phyloP scores from a whole-genome alignment of 805 yeast genomes.

The Sugiyamaella qingdaonensis region DNA sequence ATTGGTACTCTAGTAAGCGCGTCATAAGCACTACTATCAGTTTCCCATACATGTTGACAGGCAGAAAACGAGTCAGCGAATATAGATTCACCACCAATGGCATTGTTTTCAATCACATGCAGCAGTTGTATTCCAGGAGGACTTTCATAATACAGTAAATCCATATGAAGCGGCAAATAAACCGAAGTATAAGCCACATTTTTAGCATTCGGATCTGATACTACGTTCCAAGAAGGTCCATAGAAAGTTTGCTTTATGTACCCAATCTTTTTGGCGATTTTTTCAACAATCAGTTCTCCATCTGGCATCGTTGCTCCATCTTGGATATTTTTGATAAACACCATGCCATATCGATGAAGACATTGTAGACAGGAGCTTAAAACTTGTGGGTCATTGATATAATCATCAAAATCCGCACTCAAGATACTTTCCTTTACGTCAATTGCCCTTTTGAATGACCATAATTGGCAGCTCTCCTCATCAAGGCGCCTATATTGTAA shows the following conservation, averaged over 20 bases:
- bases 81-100: slow-evolving; percentile 62
- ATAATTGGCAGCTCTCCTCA: slow-evolving; percentile 3
- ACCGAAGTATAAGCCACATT: slow-evolving; percentile 67
- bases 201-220: slow-evolving; percentile 47
- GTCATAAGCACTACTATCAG: slow-evolving; percentile 58
- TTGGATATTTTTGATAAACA: slow-evolving; percentile 53
- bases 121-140: slow-evolving; percentile 76
- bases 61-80: slow-evolving; percentile 70
- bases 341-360: slow-evolving; percentile 54
- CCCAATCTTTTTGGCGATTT: slow-evolving; percentile 54
- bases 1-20: slow-evolving; percentile 62
- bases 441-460: background rate
- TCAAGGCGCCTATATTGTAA: slow-evolving; percentile 33
- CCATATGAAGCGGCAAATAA: slow-evolving; percentile 72
- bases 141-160: slow-evolving; percentile 68
- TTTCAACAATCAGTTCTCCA: slow-evolving; percentile 34
- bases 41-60: slow-evolving; percentile 49
- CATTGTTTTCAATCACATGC: slow-evolving; percentile 45
- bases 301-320: slow-evolving; percentile 28
- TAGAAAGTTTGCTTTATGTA: slow-evolving; percentile 68
- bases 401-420: slow-evolving; percentile 39
- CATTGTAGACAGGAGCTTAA: slow-evolving; percentile 41
- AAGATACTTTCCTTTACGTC: slow-evolving; percentile 1
- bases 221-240: slow-evolving; percentile 68
- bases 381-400: slow-evolving; percentile 33